A percentile compares a stretch with the other conserved stretches of the same genome.
Conservation (phyloP, 1,284 basidiomycete genomes). For the Sporisorium scitamineum region DNA sequence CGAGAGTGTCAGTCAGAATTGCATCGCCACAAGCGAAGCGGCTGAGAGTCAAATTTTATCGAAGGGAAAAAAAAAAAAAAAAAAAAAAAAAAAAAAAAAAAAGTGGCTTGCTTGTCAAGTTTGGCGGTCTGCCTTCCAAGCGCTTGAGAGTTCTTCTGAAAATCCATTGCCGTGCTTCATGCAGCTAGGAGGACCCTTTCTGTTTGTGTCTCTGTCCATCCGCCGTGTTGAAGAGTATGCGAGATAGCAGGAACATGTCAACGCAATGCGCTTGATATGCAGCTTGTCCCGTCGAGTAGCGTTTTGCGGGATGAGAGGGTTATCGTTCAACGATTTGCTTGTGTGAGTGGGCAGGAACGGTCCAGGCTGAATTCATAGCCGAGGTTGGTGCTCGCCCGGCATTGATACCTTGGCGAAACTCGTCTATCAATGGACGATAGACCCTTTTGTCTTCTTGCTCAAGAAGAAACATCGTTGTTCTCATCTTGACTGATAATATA, state of each 20-base stretch:
- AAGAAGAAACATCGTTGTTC: not conserved
- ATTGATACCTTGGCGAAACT: not conserved
- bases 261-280: not conserved
- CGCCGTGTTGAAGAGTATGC: conserved; percentile 6
- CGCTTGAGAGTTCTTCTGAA: conserved; percentile 9
- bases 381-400: not conserved
- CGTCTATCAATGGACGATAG: not conserved
- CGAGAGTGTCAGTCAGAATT: not conserved
- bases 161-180: conserved; percentile 4
- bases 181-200: not conserved
- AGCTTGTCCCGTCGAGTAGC: not conserved
- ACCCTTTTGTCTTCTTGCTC: too few relatives aligned
- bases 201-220: not conserved
- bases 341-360: not conserved
- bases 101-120: conserved; percentile 7
- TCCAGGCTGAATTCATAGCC: not conserved
- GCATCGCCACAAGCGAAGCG: not conserved
- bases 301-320: not conserved
- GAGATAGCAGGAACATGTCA: conserved; percentile 34
- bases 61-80: not conserved
- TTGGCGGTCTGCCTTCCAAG: conserved; percentile 16
- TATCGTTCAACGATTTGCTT: not conserved
- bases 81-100: not conserved
- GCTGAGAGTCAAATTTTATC: not conserved
- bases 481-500: not conserved